Conservation (phyloP, 345 rosid species). For the Schrenkiella parvula region DNA sequence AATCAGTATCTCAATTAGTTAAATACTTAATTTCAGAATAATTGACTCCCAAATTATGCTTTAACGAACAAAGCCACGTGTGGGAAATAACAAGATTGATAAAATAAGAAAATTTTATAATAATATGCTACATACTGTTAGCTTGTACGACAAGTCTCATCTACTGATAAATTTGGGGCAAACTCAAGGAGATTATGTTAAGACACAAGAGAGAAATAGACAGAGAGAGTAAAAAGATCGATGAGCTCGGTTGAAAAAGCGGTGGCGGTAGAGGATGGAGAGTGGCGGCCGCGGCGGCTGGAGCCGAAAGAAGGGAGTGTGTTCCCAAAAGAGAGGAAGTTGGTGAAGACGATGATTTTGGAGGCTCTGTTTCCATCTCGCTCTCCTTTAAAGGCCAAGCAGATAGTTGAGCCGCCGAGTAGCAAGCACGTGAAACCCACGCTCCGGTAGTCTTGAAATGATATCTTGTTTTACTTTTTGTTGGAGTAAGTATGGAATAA, state of each 20-base stretch:
- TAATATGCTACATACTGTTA: neutral
- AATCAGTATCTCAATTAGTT: conserved; percentile 17
- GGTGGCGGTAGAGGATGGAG: conserved; percentile 15
- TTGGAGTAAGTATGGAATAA: neutral
- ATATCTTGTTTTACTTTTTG: neutral
- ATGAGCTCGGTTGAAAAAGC: conserved; percentile 4
- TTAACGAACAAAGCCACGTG: neutral
- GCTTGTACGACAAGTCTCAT: conserved; percentile 2
- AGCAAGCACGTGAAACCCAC: conserved; percentile 7
- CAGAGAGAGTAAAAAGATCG: neutral
- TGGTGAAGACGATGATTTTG: conserved; percentile 44
- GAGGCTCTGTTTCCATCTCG: conserved; percentile 11
- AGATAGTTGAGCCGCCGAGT: neutral
- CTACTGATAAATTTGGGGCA: conserved; percentile 4
- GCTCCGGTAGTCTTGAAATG: conserved; percentile 9
- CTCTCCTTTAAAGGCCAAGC: neutral
- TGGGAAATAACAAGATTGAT: neutral
- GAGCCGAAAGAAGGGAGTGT: conserved; percentile 37
- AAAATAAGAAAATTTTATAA: neutral
- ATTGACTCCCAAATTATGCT: neutral
- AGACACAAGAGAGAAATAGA: conserved; percentile 1
- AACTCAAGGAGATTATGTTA: neutral
- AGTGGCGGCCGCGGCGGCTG: neutral
- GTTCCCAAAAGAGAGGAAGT: conserved; percentile 35
- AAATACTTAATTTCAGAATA: conserved; percentile 1